Base-by-base conservation (phyloP, 176 grass and related monocot species). In the Triticum timopheevii region DNA sequence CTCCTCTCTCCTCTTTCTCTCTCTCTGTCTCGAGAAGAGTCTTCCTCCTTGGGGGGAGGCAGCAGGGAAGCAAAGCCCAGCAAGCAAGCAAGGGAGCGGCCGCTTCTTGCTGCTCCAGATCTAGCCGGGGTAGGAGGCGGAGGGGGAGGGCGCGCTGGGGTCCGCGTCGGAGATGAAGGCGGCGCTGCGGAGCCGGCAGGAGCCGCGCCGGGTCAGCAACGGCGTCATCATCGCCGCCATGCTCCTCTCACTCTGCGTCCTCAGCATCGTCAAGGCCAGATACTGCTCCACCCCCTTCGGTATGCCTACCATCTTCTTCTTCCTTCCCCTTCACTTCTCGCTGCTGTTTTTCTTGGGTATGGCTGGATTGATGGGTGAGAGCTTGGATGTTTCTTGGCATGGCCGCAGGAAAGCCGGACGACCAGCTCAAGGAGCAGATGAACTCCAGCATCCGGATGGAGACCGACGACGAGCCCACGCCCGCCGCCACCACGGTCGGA, bases 221-320 rank as follows among this genome's bases (percentile, higher is more conserved):
- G 87, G 50, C 35, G 78, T 92, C 87, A 87, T 94, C 93, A 82
- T 94, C 76, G 87, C 86, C 65, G 84, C 90, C 84, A 92, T 94
- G 90, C 88, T 95, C 34, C 82, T 95, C 63, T 95, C 90, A 31
- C 88, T 95, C 42, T 92, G 93, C 86, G 45, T 95, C 54, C 93
- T 95, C 69, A 90, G 90, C 54, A 63, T 95, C 85, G 83, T 95
- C 88, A 95, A 92, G 86, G 84, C 93, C 58, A 89, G 92, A 84
- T 93, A 90, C 86, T 93, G 88, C 85, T 86, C 75, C 79, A 85
- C 86, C 22, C 85, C 88, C 28, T 92, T 88, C 86, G 90, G 90
- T 89, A 71, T 50, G 15, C 17, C 3, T 45, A 27, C 6, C 5
- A 35, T 3, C 50, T 65, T 5, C 49, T 5, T 34, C 28, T 31